Evolutionary conservation across 2,329 filamentous ascomycete genomes (phyloP).

Genomic region (Botrytis squamosa): DNA sequence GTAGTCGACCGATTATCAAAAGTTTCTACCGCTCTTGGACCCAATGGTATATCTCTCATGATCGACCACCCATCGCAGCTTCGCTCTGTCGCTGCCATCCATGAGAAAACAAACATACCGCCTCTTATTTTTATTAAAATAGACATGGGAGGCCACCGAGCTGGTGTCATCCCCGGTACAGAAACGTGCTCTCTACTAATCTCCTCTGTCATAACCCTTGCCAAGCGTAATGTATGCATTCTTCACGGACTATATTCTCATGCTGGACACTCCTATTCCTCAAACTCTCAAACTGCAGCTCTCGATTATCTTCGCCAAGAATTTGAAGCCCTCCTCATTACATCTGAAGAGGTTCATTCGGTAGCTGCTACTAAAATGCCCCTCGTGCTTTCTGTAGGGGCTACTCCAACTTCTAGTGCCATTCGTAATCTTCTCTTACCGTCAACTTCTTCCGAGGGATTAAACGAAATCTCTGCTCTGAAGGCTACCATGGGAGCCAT

Average conservation of each 20-base stretch:
- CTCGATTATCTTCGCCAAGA: slow-evolving; percentile 60
- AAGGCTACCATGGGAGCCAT: slow-evolving; percentile 43
- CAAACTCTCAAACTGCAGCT: slow-evolving; percentile 55
- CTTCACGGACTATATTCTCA: slow-evolving; percentile 72
- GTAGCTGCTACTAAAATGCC: slow-evolving; percentile 23
- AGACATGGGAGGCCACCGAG: slow-evolving; percentile 70
- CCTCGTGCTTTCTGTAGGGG: slow-evolving; percentile 67
- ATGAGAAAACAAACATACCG: slow-evolving; percentile 45
- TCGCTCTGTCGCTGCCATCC: slow-evolving; percentile 46
- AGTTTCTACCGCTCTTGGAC: slow-evolving; percentile 56
- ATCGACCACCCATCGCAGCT: slow-evolving; percentile 68
- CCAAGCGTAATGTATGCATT: slow-evolving; percentile 41
- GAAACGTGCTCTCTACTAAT: slow-evolving; percentile 49
- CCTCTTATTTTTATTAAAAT: slow-evolving; percentile 69
- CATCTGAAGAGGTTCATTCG: slow-evolving; percentile 42
- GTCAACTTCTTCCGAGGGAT: slow-evolving; percentile 31
- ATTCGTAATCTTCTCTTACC: slow-evolving; percentile 55
- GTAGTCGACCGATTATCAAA: slow-evolving; percentile 57
- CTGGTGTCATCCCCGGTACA: slow-evolving; percentile 59
- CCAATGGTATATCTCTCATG: slow-evolving; percentile 60
- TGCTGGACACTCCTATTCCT: slow-evolving; percentile 68
- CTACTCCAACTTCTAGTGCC: slow-evolving; percentile 70
- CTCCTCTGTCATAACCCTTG: slow-evolving; percentile 44
- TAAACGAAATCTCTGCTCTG: slow-evolving; percentile 42
- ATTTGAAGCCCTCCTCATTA: slow-evolving; percentile 52